A percentile compares a stretch with the other conserved stretches of the same genome.
phyloP scores from a whole-genome alignment of 148 eudicot genomes.

The Hydrangea macrophylla region DNA sequence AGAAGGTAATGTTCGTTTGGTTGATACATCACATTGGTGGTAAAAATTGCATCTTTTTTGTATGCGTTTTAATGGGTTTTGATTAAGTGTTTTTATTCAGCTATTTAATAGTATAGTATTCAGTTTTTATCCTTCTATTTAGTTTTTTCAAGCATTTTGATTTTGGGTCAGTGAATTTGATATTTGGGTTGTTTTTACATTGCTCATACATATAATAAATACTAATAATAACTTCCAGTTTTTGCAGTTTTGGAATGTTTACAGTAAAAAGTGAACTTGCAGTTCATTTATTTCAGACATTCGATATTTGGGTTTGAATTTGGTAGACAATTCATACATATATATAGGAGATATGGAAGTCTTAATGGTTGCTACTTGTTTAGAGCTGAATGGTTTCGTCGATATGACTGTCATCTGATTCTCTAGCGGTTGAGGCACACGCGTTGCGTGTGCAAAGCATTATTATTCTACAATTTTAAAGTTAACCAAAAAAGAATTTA shows the following conservation, averaged over 20 bases:
- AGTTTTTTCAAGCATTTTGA: not conserved
- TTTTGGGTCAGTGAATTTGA: not conserved
- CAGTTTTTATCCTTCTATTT: not conserved
- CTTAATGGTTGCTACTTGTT: too few relatives aligned
- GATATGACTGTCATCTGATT: too few relatives aligned
- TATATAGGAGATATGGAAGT: not conserved
- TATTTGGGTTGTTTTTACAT: not conserved
- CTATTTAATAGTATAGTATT: not conserved
- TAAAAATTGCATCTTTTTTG: not conserved
- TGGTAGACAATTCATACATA: not conserved
- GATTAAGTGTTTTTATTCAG: not conserved
- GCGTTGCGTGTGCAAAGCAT: too few relatives aligned
- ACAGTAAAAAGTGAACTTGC: not conserved
- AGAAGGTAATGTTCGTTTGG: slow-evolving; percentile 16
- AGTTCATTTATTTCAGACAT: not conserved
- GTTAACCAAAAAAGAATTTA: too few relatives aligned
- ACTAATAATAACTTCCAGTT: not conserved
- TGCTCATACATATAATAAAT: not conserved
- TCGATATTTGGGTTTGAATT: not conserved
- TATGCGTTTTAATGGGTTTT: not conserved
- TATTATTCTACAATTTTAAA: too few relatives aligned
- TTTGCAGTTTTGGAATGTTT: not conserved
- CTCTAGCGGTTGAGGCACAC: too few relatives aligned
- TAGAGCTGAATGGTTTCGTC: too few relatives aligned
- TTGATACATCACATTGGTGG: not conserved